Base-by-base conservation (phyloP, 768 basidiomycete genomes). In the Lentinula edodes region DNA sequence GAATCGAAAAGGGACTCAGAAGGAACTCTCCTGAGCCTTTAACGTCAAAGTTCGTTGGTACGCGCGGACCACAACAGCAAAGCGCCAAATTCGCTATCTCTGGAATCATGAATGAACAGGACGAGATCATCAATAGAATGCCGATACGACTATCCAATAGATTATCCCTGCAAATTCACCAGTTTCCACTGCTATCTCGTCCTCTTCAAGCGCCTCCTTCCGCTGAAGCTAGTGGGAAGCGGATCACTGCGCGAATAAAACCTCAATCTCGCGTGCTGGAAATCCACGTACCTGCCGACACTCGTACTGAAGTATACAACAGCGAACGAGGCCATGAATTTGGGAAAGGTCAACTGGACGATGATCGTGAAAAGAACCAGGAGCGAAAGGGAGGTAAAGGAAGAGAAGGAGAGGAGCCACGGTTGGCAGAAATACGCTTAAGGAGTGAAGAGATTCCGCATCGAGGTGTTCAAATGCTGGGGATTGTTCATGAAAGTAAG, bases 251-350 rank as follows among this genome's bases (percentile, higher is more conserved):
- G 6, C 83, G 91, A 38, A 74, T 87, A 64, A 93, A 92, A 72
- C 81, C 86, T 3, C 74, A 78, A 42, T 77, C 81, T 41, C 82
- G 78, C 56, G 78, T 86, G 64, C 70, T 90, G 36, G 92, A 94
- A 71, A 79, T 94, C 23, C 90, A 92, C 71, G 80, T 94, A 12
- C 92, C 92, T 5, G 82, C 85, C n/a, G 92, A 94, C 70, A 83
- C 83, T 20, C 85, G 92, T 39, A 76, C 84, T 16, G 90, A 92
- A 64, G 89, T 94, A 15, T 92, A 89, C 86, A 93, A 89, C 66
- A 70, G 70, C n/a, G 89, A 90, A 59, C 82, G 82, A 62, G 84
- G 87, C 15, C 82, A 78, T 68, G 84, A 84, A 35, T 74, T 91
- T 16, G 92, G 90, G 2, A 71, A 69, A 20, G 90, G 88, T 16